Base-by-base conservation (phyloP, 768 basidiomycete genomes). In the Trametes gibbosa region DNA sequence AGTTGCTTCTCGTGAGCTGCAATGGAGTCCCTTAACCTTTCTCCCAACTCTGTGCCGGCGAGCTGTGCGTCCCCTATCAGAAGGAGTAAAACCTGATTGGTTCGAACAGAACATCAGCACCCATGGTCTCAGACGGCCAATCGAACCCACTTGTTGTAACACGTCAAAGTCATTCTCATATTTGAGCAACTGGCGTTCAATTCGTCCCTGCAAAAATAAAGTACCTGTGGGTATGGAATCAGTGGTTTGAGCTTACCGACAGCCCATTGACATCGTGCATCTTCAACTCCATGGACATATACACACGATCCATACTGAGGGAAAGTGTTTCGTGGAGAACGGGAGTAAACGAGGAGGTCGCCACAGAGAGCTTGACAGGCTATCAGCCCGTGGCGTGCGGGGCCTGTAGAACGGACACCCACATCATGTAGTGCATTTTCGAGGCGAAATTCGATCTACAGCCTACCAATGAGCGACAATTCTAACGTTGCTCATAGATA, bases 1-100 rank as follows among this genome's bases (percentile, higher is more conserved):
- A 60, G 63, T 55, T 84, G 83, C 32, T 72, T 67, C 4, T 59
- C 59, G 19, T 72, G 74, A 5, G 75, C 66, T 27, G 59, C 52
- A n/a, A 70, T 63, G 1, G 77, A 73, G 23, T 72, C 68, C 12
- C 62, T 62, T 23, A 71, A 53, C 5, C 74, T 73, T 16, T 58
- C 62, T 27, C 75, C 70, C 8, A 81, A 66, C 21, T 72, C 56
- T 17, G 55, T 61, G 3, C 74, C 64, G 3, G 74, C 62, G n/a
- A 60, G 37, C 14, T 50, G 59, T 14, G 50, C 51, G n/a, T 45
- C 39, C 8, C 56, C 47, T 17, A 37, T 40, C 19, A 66, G 48
- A 16, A 39, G 6, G 2, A 16, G 21, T 29, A 60, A 27, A 5
- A 48, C 48, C 63, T 57, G 40, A 23, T 32, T 23, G 29, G 34